Percentiles rank a stretch among this genome's conserved stretches.
phyloP scores from a whole-genome alignment of 345 rosid species.

The Ceriops decandra region DNA sequence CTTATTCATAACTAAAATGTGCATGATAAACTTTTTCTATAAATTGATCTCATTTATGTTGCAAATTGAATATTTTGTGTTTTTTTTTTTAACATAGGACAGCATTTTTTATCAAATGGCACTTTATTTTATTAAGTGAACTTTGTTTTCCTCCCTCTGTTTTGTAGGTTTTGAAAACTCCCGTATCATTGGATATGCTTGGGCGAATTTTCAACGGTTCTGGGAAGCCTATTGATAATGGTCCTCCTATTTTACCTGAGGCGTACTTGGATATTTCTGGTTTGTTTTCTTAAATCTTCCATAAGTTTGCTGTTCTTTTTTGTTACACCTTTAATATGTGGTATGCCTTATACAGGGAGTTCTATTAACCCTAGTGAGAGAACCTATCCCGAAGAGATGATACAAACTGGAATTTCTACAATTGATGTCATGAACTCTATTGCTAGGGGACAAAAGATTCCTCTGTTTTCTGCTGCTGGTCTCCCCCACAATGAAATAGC shows the following conservation, averaged over 20 bases:
- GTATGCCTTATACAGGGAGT: conserved; percentile 49
- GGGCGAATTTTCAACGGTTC: conserved; percentile 96
- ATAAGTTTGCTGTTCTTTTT: neutral
- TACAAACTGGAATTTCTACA: conserved; percentile 95
- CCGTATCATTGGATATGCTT: conserved; percentile 92
- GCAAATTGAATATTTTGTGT: no score
- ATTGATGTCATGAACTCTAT: conserved; percentile 98
- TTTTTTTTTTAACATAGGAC: no score
- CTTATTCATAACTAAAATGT: no score
- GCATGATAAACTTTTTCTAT: no score
- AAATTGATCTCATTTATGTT: no score
- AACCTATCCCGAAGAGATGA: conserved; percentile 98
- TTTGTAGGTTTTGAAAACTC: conserved; percentile 80
- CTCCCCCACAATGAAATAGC: conserved; percentile 98
- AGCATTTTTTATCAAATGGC: neutral
- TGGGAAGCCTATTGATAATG: conserved; percentile 95
- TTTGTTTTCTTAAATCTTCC: conserved; percentile 19
- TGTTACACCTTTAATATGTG: neutral
- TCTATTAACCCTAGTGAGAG: conserved; percentile 98
- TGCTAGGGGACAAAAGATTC: conserved; percentile 97
- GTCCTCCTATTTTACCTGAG: conserved; percentile 90
- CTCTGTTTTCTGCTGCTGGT: conserved; percentile 98
- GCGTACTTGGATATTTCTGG: conserved; percentile 95
- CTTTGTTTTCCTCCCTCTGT: neutral
- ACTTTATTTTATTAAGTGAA: neutral